These are phyloP conservation scores for Colletotrichum simmondsii DNA, from an alignment of 2,329 filamentous ascomycete species.

Conservation along the genomic window DNA sequence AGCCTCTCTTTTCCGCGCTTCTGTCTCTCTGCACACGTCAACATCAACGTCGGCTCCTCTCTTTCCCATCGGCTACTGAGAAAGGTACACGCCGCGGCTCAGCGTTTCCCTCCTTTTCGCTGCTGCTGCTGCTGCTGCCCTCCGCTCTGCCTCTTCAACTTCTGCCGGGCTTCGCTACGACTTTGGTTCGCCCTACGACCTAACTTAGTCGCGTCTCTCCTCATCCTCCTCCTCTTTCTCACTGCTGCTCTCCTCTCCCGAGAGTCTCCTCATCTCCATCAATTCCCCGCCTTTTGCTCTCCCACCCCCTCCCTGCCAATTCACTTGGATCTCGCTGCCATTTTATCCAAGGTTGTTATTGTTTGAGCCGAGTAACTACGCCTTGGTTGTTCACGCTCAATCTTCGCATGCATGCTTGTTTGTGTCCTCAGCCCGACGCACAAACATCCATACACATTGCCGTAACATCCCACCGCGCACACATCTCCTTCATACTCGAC, in stretches of 20 bases:
- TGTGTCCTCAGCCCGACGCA: constrained; percentile 28
- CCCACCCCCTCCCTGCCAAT: constrained; percentile 39
- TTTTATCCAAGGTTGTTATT: constrained; percentile 31
- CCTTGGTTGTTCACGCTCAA: constrained; percentile 1
- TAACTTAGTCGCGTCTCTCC: not conserved
- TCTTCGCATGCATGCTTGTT: constrained; percentile 30
- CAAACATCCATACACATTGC: constrained; percentile 29
- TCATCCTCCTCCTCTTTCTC: constrained; percentile 33
- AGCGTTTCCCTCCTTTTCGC: constrained; percentile 25
- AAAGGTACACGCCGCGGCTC: constrained; percentile 10
- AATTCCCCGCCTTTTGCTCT: constrained; percentile 36
- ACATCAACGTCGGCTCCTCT: not conserved
- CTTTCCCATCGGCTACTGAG: constrained; percentile 3
- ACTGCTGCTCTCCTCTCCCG: constrained; percentile 29
- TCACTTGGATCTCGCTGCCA: constrained; percentile 37
- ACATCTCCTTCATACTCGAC: constrained; percentile 24
- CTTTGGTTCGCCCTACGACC: not conserved
- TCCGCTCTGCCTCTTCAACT: constrained; percentile 6
- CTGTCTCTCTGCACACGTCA: not conserved
- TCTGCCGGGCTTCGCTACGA: not conserved
- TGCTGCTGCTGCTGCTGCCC: not conserved
- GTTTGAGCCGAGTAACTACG: constrained; percentile 28
- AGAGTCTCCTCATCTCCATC: constrained; percentile 37
- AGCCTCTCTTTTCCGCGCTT: not conserved
- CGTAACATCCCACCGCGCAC: constrained; percentile 15